Evolutionary conservation across 768 basidiomycete species (phyloP), one percentile per base, ranked within the genome.

Genomic region (Suillus discolor): DNA sequence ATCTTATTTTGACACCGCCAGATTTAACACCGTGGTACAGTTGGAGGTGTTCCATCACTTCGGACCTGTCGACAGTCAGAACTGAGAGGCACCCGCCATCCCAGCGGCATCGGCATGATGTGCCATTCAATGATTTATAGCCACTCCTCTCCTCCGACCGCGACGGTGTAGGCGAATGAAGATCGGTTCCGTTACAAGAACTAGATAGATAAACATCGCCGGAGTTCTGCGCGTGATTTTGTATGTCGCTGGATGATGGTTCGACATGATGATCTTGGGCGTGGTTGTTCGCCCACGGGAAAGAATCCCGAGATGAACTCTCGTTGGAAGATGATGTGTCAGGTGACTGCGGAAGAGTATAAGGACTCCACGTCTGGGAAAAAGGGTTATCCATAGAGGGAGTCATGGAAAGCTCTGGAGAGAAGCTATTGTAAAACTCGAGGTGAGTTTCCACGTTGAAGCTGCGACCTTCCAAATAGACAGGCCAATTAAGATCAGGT

Each of bases 1-100:
- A 61, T 62, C 1, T 0, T 2, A 13, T 60, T 64, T 64, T 68
- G 54, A 77, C 62, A 3, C 62, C 51, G 18, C 53, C 62, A 31
- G 57, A 6, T 20, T 60, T 42, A 11, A 42, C 18, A 15, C 28
- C 42, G 25, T 60, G 59, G 3, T 0, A 3, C 3, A 20, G 0
- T 7, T 60, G 41, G 12, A 60, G 42, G 41, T 60, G 59, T 18
- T 28, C 42, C 25, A 25, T 25, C 59, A 60, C 59, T 20, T 60
- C 59, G 3, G 59, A 60, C 28, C 42, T 60, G 3, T 60, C 59
- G 39, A 12, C 18, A 28, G 16, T 20, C 6, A 42, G 18, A 41
- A 0, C 11, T 20, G 5, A 42, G 1, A 42, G 25, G 18, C 31
- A 20, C 5, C 4, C 0, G 12, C 6, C 25, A 25, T 12, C 49